phyloP scores from a whole-genome alignment of 495 filamentous ascomycete genomes.

The Penicillium malachiteum region DNA sequence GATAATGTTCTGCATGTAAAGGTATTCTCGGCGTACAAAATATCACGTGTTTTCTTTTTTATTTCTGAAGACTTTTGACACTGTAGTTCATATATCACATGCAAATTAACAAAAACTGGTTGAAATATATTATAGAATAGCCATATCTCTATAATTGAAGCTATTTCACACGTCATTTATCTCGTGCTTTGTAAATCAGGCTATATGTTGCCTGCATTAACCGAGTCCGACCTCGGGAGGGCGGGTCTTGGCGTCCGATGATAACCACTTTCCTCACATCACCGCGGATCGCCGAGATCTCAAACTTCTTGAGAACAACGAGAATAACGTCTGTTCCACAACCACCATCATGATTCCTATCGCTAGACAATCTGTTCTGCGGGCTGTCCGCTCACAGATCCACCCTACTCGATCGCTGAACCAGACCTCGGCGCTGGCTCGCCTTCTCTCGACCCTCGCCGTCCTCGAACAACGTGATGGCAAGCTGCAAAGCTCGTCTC shows the following conservation, averaged over 20 bases:
- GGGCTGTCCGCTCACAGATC: slow-evolving; percentile 49
- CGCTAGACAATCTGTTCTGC: slow-evolving; percentile 45
- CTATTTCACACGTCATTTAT: not conserved
- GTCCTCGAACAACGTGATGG: slow-evolving; percentile 93
- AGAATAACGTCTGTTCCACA: slow-evolving; percentile 7
- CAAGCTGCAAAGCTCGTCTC: slow-evolving; percentile 75
- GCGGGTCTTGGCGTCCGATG: slow-evolving; percentile 30
- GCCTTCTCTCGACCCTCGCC: slow-evolving; percentile 83
- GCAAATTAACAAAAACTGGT: too few species aligned
- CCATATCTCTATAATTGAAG: too few species aligned
- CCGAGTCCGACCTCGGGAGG: slow-evolving; percentile 46
- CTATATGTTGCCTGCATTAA: slow-evolving; percentile 33
- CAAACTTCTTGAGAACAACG: slow-evolving; percentile 11
- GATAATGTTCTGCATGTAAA: slow-evolving; percentile 35
- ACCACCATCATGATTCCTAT: slow-evolving; percentile 41
- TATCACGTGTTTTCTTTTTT: slow-evolving; percentile 34
- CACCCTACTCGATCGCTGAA: slow-evolving; percentile 29
- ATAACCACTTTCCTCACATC: slow-evolving; percentile 32
- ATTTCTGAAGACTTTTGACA: not conserved
- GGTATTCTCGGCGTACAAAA: slow-evolving; percentile 40
- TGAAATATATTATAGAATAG: too few species aligned
- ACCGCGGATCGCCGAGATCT: slow-evolving; percentile 30
- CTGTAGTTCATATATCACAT: too few species aligned
- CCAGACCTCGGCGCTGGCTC: slow-evolving; percentile 53
- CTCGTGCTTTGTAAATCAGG: slow-evolving; percentile 9